Evolutionary conservation across 2,329 filamentous ascomycete genomes (phyloP).

Genomic region (Hortaea sp.): DNA sequence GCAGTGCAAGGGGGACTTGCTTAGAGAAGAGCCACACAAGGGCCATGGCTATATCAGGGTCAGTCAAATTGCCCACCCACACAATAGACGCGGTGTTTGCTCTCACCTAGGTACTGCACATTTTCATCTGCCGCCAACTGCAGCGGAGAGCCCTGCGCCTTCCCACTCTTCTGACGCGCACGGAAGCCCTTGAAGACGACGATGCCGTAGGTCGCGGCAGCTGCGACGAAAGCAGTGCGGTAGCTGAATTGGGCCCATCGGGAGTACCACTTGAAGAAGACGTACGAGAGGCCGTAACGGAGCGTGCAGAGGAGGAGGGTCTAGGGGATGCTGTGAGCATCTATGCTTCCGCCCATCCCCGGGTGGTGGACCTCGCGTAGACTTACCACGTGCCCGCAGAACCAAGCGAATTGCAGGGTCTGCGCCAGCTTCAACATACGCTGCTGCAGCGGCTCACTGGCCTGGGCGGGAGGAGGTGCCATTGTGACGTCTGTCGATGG

Average conservation of each 20-base stretch:
- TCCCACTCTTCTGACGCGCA: slow-evolving; percentile 67
- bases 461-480: slow-evolving; percentile 12
- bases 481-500: background rate
- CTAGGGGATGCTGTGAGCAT: slow-evolving; percentile 47
- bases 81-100: slow-evolving; percentile 26
- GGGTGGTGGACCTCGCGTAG: background rate
- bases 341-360: background rate
- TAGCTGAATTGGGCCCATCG: slow-evolving; percentile 73
- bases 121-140: slow-evolving; percentile 81
- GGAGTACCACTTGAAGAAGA: slow-evolving; percentile 79
- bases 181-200: slow-evolving; percentile 97
- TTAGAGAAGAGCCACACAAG: slow-evolving; percentile 88
- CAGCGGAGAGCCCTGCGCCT: slow-evolving; percentile 49
- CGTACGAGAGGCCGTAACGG: slow-evolving; percentile 75
- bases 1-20: slow-evolving; percentile 79
- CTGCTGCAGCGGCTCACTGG: slow-evolving; percentile 9
- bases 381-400: background rate
- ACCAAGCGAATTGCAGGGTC: slow-evolving; percentile 5
- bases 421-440: slow-evolving; percentile 11
- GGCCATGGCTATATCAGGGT: slow-evolving; percentile 49
- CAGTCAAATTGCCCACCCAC: background rate
- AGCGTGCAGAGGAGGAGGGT: slow-evolving; percentile 72
- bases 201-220: slow-evolving; percentile 88
- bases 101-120: slow-evolving; percentile 86
- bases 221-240: slow-evolving; percentile 79